These are phyloP conservation scores for Anisodus acutangulus DNA, from an alignment of 257 asterid species.

Conservation along the genomic window DNA sequence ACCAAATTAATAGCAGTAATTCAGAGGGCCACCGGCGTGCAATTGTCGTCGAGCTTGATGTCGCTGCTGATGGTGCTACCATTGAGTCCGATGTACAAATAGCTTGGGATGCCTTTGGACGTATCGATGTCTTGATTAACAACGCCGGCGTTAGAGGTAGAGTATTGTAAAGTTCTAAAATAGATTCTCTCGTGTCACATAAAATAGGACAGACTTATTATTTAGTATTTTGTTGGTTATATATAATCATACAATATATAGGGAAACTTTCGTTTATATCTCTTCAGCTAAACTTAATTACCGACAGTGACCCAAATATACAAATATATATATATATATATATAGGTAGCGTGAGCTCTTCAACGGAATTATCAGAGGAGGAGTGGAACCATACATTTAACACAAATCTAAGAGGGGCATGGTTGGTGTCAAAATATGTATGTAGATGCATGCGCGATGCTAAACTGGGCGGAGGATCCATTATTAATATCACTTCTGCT, in stretches of 20 bases:
- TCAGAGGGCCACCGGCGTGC: conserved; percentile 32
- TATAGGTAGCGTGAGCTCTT: conserved; percentile 32
- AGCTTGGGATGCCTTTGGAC: conserved; percentile 62
- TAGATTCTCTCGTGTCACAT: neutral
- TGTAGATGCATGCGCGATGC: conserved; percentile 38
- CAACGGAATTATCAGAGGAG: conserved; percentile 41
- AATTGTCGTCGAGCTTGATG: conserved; percentile 55
- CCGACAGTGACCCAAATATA: no score
- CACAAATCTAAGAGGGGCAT: conserved; percentile 41
- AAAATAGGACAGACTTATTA: neutral
- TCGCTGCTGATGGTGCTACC: conserved; percentile 41
- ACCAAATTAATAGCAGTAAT: conserved; percentile 38
- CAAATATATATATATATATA: no score
- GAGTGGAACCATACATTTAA: conserved; percentile 36
- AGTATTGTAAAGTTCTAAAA: no score
- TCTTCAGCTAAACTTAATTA: no score
- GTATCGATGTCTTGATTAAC: conserved; percentile 55
- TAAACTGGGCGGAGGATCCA: conserved; percentile 39
- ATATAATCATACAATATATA: neutral
- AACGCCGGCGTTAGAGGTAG: conserved; percentile 64
- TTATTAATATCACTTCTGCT: conserved; percentile 42
- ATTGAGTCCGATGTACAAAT: conserved; percentile 44
- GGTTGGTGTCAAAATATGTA: conserved; percentile 43
- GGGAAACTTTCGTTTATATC: no score
- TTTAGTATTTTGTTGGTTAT: neutral